Conservation (phyloP, 768 basidiomycete genomes). For the Tephrocybe rancida region DNA sequence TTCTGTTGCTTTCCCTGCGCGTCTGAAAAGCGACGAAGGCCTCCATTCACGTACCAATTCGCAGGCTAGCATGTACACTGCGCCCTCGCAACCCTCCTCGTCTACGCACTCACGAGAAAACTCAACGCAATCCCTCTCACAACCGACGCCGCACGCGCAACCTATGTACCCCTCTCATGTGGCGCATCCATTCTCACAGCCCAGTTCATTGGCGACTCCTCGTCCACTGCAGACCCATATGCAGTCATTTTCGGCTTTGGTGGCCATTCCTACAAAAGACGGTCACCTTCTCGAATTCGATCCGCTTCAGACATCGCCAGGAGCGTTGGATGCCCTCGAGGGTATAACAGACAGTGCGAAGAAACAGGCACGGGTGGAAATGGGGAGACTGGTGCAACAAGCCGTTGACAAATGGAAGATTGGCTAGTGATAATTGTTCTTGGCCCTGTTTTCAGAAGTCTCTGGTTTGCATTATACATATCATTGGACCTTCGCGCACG, state of each 20-base stretch:
- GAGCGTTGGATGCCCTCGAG: slow-evolving; percentile 72
- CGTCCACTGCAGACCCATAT: slow-evolving; percentile 33
- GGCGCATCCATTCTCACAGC: slow-evolving; percentile 27
- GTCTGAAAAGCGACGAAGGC: slow-evolving; percentile 20
- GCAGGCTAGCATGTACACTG: slow-evolving; percentile 49
- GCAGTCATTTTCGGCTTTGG: slow-evolving; percentile 55
- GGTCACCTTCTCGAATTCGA: slow-evolving; percentile 87
- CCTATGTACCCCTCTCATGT: slow-evolving; percentile 22
- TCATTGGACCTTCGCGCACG: slow-evolving; percentile 3
- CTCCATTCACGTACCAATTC: slow-evolving; percentile 52
- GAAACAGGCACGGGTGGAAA: slow-evolving; percentile 78
- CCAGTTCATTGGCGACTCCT: slow-evolving; percentile 32
- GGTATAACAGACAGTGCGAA: slow-evolving; percentile 83
- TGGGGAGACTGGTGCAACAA: slow-evolving; percentile 70
- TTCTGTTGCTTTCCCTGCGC: slow-evolving; percentile 37
- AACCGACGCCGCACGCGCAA: slow-evolving; percentile 17
- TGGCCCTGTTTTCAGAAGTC: neutral
- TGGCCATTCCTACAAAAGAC: slow-evolving; percentile 79
- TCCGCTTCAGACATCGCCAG: slow-evolving; percentile 73
- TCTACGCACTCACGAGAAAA: slow-evolving; percentile 46
- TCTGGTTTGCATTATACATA: slow-evolving; percentile 1
- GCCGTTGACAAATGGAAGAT: slow-evolving; percentile 82
- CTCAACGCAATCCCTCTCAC: slow-evolving; percentile 30
- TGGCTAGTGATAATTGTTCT: slow-evolving; percentile 23
- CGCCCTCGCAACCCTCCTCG: slow-evolving; percentile 36